Conservation (phyloP, 768 basidiomycete genomes). For the Amanita molliuscula region DNA sequence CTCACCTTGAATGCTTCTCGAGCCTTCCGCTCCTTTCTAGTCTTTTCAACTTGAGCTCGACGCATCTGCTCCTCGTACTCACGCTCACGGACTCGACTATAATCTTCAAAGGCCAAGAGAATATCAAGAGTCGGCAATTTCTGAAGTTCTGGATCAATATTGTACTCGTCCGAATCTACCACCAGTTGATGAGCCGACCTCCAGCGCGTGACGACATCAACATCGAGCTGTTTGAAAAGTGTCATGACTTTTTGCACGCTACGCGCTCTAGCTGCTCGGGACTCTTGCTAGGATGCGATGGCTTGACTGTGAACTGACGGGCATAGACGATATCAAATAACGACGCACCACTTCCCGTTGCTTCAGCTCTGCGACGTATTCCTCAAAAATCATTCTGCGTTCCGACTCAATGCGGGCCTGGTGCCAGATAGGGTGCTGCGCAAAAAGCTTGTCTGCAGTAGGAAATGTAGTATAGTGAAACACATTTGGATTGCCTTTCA, state of each 20-base stretch:
- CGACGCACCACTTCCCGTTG: conserved; percentile 76
- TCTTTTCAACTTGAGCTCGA: conserved; percentile 72
- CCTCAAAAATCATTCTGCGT: conserved; percentile 81
- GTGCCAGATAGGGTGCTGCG: conserved; percentile 86
- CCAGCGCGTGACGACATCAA: conserved; percentile 94
- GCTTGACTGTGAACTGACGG: conserved; percentile 3
- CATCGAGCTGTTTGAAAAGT: conserved; percentile 78
- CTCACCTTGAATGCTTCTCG: conserved; percentile 82
- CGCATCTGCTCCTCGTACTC: conserved; percentile 87
- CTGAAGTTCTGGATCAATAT: conserved; percentile 62
- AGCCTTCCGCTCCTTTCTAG: conserved; percentile 78
- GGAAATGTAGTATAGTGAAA: conserved; percentile 88
- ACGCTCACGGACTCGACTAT: conserved; percentile 79
- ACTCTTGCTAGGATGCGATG: conserved; percentile 51
- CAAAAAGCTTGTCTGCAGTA: conserved; percentile 81
- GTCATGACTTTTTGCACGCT: conserved; percentile 76
- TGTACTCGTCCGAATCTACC: conserved; percentile 70
- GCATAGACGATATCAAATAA: conserved; percentile 1
- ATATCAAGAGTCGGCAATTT: conserved; percentile 87
- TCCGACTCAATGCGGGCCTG: conserved; percentile 81
- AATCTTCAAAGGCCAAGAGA: conserved; percentile 89
- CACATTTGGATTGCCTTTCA: conserved; percentile 79
- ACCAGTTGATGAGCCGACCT: conserved; percentile 73
- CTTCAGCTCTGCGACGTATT: conserved; percentile 80
- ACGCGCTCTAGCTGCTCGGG: conserved; percentile 62